phyloP scores from a whole-genome alignment of 495 filamentous ascomycete genomes.

The Aeminium ludgeri region DNA sequence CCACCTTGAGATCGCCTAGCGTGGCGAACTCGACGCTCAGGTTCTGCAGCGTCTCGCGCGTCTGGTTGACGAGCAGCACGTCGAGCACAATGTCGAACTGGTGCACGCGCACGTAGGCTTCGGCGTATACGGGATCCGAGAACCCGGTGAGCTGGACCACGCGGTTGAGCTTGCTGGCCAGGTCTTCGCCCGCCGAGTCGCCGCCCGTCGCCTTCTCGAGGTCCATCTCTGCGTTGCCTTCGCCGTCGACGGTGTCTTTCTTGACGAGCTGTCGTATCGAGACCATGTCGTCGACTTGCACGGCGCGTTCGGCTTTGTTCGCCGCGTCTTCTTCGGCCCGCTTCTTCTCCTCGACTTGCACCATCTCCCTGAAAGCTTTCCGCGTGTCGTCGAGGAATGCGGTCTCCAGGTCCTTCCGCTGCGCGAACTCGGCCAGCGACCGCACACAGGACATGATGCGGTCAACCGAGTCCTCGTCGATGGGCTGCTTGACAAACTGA shows the following conservation, averaged over 20 bases:
- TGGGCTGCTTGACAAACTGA: slow-evolving; percentile 89
- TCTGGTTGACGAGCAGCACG: slow-evolving; percentile 95
- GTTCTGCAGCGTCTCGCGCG: slow-evolving; percentile 89
- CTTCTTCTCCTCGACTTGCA: slow-evolving; percentile 96
- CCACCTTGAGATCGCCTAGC: slow-evolving; percentile 92
- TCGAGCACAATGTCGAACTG: slow-evolving; percentile 98
- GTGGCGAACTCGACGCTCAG: slow-evolving; percentile 96
- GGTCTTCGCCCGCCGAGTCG: slow-evolving; percentile 66
- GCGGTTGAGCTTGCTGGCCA: slow-evolving; percentile 81
- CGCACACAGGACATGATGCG: slow-evolving; percentile 93
- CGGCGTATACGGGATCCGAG: slow-evolving; percentile 94
- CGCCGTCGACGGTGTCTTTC: slow-evolving; percentile 70
- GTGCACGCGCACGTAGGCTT: slow-evolving; percentile 96
- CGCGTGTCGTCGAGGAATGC: slow-evolving; percentile 93
- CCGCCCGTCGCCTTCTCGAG: slow-evolving; percentile 89
- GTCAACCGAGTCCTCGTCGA: slow-evolving; percentile 95
- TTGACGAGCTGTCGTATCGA: slow-evolving; percentile 83
- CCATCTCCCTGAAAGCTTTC: slow-evolving; percentile 95
- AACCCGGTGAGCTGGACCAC: slow-evolving; percentile 97
- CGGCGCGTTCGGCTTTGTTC: slow-evolving; percentile 82
- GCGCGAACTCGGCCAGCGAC: slow-evolving; percentile 75
- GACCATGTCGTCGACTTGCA: slow-evolving; percentile 90
- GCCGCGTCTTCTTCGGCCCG: slow-evolving; percentile 74
- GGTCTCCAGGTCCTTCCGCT: slow-evolving; percentile 75
- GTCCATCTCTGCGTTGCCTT: slow-evolving; percentile 74